Conservation (phyloP, 768 basidiomycete genomes). For the Porphyrellus cyaneotinctus region DNA sequence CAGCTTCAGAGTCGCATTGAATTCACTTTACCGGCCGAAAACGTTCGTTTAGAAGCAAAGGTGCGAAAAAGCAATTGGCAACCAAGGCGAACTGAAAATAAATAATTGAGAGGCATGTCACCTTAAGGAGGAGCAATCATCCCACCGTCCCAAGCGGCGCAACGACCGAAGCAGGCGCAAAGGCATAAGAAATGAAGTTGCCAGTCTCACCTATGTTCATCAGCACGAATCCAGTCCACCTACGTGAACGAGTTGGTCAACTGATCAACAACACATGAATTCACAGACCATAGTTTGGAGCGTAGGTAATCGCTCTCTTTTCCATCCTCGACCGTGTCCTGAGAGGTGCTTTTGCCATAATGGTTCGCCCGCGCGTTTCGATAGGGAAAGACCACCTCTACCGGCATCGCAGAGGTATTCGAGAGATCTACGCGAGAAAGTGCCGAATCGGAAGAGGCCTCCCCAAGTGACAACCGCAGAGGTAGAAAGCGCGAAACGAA, state of each 20-base stretch:
- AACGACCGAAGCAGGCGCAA: slow-evolving; percentile 87
- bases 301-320: slow-evolving; percentile 75
- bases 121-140: slow-evolving; percentile 3
- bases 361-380: slow-evolving; percentile 2
- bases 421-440: neutral
- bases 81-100: slow-evolving; percentile 76
- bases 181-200: slow-evolving; percentile 90
- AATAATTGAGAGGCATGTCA: neutral
- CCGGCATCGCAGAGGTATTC: slow-evolving; percentile 27
- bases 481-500: slow-evolving; percentile 37
- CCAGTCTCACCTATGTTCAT: slow-evolving; percentile 91
- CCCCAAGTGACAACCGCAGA: slow-evolving; percentile 16
- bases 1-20: neutral
- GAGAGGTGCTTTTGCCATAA: slow-evolving; percentile 11
- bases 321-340: slow-evolving; percentile 29
- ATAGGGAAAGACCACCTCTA: slow-evolving; percentile 38
- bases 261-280: neutral
- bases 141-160: slow-evolving; percentile 93
- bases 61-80: slow-evolving; percentile 93
- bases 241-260: slow-evolving; percentile 26
- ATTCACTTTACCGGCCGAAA: slow-evolving; percentile 63
- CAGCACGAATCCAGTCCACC: slow-evolving; percentile 87
- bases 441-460: slow-evolving; percentile 2
- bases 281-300: slow-evolving; percentile 77
- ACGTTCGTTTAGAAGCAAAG: slow-evolving; percentile 74